Evolutionary conservation across 805 yeast species (phyloP).

Genomic region (Kuraishia borneana): DNA sequence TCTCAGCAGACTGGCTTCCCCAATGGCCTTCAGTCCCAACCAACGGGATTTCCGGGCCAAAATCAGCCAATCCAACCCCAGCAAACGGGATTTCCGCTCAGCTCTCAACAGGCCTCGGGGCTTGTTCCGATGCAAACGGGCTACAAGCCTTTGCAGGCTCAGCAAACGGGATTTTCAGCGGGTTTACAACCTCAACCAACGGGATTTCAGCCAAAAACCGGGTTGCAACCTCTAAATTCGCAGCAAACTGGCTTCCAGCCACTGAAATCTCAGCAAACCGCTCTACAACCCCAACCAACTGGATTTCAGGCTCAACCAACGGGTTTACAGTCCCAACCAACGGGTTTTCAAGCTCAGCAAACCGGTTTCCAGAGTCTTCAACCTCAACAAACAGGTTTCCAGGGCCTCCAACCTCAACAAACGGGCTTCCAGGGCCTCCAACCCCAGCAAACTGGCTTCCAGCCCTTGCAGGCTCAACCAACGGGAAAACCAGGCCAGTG

Average conservation of each 20-base stretch:
- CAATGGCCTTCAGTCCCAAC: constrained; percentile 15
- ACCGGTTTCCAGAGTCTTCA: constrained; percentile 35
- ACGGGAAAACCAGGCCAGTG: constrained; percentile 67
- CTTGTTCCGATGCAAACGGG: too few relatives aligned
- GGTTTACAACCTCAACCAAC: constrained; percentile 46
- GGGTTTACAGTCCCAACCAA: constrained; percentile 19
- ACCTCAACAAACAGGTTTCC: constrained; percentile 27
- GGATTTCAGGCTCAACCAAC: constrained; percentile 26
- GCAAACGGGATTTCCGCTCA: too few relatives aligned
- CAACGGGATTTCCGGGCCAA: constrained; percentile 9
- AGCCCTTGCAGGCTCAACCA: constrained; percentile 36
- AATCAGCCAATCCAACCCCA: constrained; percentile 11
- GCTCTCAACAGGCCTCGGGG: too few relatives aligned
- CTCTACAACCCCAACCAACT: constrained; percentile 13
- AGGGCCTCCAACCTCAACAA: constrained; percentile 13
- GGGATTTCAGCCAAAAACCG: constrained; percentile 32
- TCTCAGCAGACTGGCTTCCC: constrained; percentile 16
- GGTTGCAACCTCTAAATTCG: constrained; percentile 38
- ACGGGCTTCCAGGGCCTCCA: constrained; percentile 12
- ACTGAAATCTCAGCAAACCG: constrained; percentile 17
- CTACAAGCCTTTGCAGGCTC: too few relatives aligned
- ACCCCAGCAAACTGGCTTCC: constrained; percentile 19
- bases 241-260: constrained; percentile 39
- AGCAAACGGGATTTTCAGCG: too few relatives aligned
- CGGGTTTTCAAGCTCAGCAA: constrained; percentile 45